Conservation (phyloP, 2,329 filamentous ascomycete genomes). For the Domatiomyces globalis region DNA sequence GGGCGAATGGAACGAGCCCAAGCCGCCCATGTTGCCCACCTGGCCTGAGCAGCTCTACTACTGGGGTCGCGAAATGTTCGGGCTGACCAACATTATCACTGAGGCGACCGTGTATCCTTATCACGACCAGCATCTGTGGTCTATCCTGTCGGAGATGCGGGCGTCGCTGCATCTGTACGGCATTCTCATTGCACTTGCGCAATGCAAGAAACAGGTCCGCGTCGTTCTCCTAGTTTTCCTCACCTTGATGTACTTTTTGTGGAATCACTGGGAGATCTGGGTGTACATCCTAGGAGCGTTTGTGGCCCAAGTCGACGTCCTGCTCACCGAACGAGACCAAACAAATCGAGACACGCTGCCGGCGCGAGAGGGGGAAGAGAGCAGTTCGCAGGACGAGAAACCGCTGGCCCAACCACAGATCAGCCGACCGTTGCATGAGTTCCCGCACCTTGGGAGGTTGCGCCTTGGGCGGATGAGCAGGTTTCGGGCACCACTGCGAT, state of each 20-base stretch:
- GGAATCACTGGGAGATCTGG: conserved; percentile 33
- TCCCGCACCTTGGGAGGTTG: conserved; percentile 7
- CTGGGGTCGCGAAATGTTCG: conserved; percentile 22
- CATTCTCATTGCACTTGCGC: conserved; percentile 28
- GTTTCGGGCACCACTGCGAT: neutral
- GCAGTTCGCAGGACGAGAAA: neutral
- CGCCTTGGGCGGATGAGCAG: neutral
- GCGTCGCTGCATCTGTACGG: conserved; percentile 32
- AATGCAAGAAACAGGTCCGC: conserved; percentile 23
- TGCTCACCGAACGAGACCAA: conserved; percentile 21
- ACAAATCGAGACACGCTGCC: conserved; percentile 16
- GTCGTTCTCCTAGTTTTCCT: conserved; percentile 23
- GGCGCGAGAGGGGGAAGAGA: neutral
- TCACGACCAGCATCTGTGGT: conserved; percentile 36
- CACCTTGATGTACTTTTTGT: conserved; percentile 28
- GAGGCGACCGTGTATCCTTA: conserved; percentile 19
- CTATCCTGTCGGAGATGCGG: conserved; percentile 34
- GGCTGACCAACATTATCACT: conserved; percentile 13
- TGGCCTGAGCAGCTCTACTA: conserved; percentile 26
- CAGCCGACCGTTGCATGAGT: conserved; percentile 10
- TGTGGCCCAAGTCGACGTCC: conserved; percentile 31
- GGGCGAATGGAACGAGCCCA: conserved; percentile 23
- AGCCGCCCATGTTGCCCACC: conserved; percentile 26
- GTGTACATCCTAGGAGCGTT: conserved; percentile 31
- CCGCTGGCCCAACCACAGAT: neutral